Evolutionary conservation across 352 stramenopile genomes (phyloP).

Genomic region (Phytophthora syringae): DNA sequence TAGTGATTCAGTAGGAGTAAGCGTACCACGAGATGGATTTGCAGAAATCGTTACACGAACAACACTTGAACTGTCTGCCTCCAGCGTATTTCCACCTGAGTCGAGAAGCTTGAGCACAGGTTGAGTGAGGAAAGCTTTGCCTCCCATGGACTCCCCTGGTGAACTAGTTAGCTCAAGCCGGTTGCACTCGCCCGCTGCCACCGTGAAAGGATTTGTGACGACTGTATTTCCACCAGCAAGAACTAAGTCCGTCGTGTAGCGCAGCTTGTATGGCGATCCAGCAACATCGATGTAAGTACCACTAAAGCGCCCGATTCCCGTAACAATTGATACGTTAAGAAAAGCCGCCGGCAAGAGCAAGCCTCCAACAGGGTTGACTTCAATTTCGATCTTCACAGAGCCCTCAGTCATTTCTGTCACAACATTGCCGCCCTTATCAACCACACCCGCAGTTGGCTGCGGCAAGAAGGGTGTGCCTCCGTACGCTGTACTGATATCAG

Average conservation of each 20-base stretch:
- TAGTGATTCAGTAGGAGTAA: constrained; percentile 54
- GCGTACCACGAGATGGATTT: constrained; percentile 67
- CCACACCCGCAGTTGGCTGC: constrained; percentile 75
- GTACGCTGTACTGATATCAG: constrained; percentile 82
- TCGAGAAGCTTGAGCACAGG: constrained; percentile 83
- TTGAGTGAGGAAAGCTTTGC: constrained; percentile 76
- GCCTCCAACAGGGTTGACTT: constrained; percentile 65
- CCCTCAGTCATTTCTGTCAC: constrained; percentile 54
- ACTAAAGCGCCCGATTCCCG: constrained; percentile 65
- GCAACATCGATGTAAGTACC: constrained; percentile 77
- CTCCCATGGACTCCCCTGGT: constrained; percentile 52
- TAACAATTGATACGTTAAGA: constrained; percentile 62
- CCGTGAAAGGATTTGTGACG: constrained; percentile 83
- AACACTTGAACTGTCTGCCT: constrained; percentile 70
- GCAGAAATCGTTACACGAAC: constrained; percentile 71
- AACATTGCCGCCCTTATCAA: constrained; percentile 82
- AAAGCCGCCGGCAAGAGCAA: constrained; percentile 52
- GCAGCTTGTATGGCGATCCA: constrained; percentile 78
- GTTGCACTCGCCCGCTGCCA: constrained; percentile 62
- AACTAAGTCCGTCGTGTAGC: constrained; percentile 68
- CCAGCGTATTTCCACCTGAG: constrained; percentile 69
- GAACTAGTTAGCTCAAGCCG: constrained; percentile 53
- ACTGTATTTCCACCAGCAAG: constrained; percentile 56
- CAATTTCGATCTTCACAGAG: constrained; percentile 67
- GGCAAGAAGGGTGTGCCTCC: constrained; percentile 79